These are phyloP conservation scores for Colletotrichum orbiculare DNA, from an alignment of 2,329 filamentous ascomycete genomes.

Conservation along the genomic window DNA sequence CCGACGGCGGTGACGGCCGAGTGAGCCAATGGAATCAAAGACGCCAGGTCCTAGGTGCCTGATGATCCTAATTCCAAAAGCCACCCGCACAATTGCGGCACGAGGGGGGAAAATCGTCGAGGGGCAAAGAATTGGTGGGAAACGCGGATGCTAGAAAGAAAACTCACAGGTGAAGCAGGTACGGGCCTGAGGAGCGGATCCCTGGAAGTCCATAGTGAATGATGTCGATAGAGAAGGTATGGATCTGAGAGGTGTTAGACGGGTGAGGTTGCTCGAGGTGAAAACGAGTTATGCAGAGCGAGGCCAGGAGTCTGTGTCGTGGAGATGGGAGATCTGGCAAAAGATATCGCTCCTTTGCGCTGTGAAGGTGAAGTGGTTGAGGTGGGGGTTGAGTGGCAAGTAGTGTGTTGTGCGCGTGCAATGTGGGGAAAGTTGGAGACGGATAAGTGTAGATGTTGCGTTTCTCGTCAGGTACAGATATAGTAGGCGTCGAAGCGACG, in stretches of 20 bases:
- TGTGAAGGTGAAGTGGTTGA: constrained; percentile 20
- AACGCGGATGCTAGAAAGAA: constrained; percentile 1
- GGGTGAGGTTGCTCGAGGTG: neutral
- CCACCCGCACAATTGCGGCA: constrained; percentile 27
- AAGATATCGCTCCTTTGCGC: constrained; percentile 16
- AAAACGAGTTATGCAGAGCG: too few species aligned
- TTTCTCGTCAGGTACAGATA: constrained; percentile 1
- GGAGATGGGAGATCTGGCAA: constrained; percentile 19
- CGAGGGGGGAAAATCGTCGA: constrained; percentile 1
- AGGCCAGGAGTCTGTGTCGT: constrained; percentile 26
- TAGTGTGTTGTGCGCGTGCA: constrained; percentile 33
- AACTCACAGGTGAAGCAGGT: constrained; percentile 64
- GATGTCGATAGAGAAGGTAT: constrained; percentile 18
- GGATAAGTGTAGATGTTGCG: constrained; percentile 15
- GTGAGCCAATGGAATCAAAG: constrained; percentile 23
- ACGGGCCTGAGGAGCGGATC: constrained; percentile 45
- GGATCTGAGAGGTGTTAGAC: constrained; percentile 11
- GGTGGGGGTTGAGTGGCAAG: constrained; percentile 37
- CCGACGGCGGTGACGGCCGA: constrained; percentile 15
- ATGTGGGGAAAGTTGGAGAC: constrained; percentile 37
- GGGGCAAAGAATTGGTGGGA: neutral
- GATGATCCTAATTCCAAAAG: constrained; percentile 16
- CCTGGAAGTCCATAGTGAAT: constrained; percentile 49
- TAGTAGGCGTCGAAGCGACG: neutral
- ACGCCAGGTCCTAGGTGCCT: constrained; percentile 5